Base-by-base conservation (phyloP, 768 basidiomycete species). In the Naganishia friedmannii region DNA sequence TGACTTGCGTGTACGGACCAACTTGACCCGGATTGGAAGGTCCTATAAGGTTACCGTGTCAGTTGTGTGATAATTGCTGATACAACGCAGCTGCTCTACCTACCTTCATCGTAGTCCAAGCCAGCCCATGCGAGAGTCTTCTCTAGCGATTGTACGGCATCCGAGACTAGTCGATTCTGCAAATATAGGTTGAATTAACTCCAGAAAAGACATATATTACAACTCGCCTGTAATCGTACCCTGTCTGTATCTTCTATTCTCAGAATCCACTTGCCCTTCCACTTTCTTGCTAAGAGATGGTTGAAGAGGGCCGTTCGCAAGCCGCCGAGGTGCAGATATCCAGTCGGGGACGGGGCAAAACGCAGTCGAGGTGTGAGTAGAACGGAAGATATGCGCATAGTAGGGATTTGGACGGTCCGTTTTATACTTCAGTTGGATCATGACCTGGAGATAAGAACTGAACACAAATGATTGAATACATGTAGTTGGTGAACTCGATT, bases 331-430 rank as follows among this genome's bases (percentile, higher is more conserved):
- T 99, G 96, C 5, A 98, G 83, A 37, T 89, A 86, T 1, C 96
- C 96, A 0, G 96, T 99, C 0, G 96, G 96, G 0, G 96, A 98
- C 0, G 96, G 96, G 2, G 95, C 96, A 80, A 99, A 98, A 19
- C 96, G 88, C 19, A 98, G 81, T 21, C 93, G 83, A 15, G 79
- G 66, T 10, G 57, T 39, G 5, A 32, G 23, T 34, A 31, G 34
- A 23, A 21, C 57, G 9, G 21, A 13, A 2, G 57, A 39, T 21
- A 37, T 34, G 34, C 57, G 57, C 57, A 58, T 58, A 4, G 48
- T 26, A 21, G 15, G n/a, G 9, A 3, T 23, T 23, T 17, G 29
- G 32, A 28, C 39, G 42, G 15, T 10, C 31, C 1, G 32, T 39
- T 4, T 32, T 21, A 15, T n/a, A 6, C 6, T 2, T 55, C 54